phyloP scores from a whole-genome alignment of 352 stramenopile genomes.

The Discostella stelligera region DNA sequence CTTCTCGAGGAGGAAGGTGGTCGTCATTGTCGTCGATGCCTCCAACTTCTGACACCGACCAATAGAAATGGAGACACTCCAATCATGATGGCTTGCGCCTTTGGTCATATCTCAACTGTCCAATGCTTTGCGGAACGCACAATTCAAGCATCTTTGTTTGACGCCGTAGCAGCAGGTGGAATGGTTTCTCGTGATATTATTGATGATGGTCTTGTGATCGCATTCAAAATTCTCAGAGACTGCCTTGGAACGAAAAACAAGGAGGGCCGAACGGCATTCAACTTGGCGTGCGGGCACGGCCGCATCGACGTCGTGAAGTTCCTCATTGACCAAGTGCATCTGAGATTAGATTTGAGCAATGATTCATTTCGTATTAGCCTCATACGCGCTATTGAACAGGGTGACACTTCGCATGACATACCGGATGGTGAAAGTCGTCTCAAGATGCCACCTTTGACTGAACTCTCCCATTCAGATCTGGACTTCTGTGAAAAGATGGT shows the following conservation, averaged over 20 bases:
- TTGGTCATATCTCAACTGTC: conserved; percentile 22
- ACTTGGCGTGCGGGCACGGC: conserved; percentile 55
- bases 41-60: conserved; percentile 28
- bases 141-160: conserved; percentile 12
- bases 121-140: conserved; percentile 26
- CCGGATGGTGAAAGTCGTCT: conserved; percentile 4
- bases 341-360: conserved; percentile 13
- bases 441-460: conserved; percentile 31
- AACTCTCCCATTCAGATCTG: conserved; percentile 32
- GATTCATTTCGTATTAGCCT: conserved; percentile 5
- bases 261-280: conserved; percentile 49
- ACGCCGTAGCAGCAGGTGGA: conserved; percentile 9
- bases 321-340: conserved; percentile 26
- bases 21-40: conserved; percentile 8
- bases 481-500: conserved; percentile 36
- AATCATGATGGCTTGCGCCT: conserved; percentile 69
- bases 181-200: conserved; percentile 12
- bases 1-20: conserved; percentile 4
- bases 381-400: no score
- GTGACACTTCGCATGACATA: background rate
- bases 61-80: conserved; percentile 74
- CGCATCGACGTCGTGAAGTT: conserved; percentile 48
- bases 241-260: conserved; percentile 48
- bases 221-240: conserved; percentile 16
- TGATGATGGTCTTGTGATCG: no score